Conservation (phyloP, 164 flowering plant species). For the Aristolochia contorta region DNA sequence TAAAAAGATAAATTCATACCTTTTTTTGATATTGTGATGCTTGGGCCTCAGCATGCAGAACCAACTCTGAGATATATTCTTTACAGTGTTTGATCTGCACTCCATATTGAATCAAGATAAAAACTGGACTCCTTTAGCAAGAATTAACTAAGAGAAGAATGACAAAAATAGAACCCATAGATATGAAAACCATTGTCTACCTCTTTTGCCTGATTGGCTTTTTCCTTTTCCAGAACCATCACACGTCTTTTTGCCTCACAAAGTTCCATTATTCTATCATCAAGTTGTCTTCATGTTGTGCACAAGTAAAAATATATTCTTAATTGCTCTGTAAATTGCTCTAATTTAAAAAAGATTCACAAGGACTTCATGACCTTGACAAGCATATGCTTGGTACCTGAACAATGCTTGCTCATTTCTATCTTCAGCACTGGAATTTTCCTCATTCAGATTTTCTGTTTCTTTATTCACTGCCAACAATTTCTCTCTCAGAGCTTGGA, state of each 20-base stretch:
- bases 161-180: background rate
- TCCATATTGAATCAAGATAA: constrained; percentile 4
- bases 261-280: constrained; percentile 26
- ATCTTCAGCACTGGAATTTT: constrained; percentile 14
- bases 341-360: no score
- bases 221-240: constrained; percentile 49
- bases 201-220: constrained; percentile 45
- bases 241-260: constrained; percentile 33
- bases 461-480: constrained; percentile 39
- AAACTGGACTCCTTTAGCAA: constrained; percentile 1
- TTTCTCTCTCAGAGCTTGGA: constrained; percentile 44
- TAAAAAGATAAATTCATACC: constrained; percentile 28
- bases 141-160: background rate
- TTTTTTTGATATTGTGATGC: constrained; percentile 72
- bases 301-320: background rate
- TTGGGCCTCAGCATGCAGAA: constrained; percentile 85
- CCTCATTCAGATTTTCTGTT: constrained; percentile 27
- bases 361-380: no score
- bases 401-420: constrained; percentile 22
- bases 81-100: constrained; percentile 55
- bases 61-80: constrained; percentile 67
- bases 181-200: constrained; percentile 19
- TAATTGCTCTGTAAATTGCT: no score
- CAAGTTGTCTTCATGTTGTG: constrained; percentile 26
- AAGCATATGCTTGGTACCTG: constrained; percentile 26